Base-by-base conservation (phyloP, 768 basidiomycete genomes). In the Trametes meyenii region DNA sequence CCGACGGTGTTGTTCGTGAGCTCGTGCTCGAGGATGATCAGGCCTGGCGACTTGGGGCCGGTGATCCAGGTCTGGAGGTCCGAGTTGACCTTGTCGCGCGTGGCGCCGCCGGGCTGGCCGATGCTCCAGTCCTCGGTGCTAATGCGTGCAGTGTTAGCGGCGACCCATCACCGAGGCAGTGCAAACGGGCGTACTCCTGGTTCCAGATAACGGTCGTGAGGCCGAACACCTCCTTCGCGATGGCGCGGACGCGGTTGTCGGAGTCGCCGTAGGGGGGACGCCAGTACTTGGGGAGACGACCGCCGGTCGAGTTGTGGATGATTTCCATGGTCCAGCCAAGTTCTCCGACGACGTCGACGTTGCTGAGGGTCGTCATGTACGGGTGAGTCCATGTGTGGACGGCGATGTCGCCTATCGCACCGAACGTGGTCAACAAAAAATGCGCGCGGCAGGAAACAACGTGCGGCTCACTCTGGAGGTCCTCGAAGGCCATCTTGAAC, bases 171-270 rank as follows among this genome's bases (percentile, higher is more conserved):
- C 53, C 50, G n/a, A 13, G 38, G 55, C 5, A 35, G 46, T 10
- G 50, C 39, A 5, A 13, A 23, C 14, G 10, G 8, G 62, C 83
- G 55, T 75, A 92, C 90, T 96, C 95, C 61, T 87, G 83, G 74
- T 96, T 95, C 96, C 96, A 98, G 66, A 92, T 75, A 56, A 96
- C 83, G n/a, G 91, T 89, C 21, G 81, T 80, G 64, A 98, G 73
- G 24, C 91, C 93, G 70, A 97, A 95, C 35, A 95, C 88, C 71
- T 92, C 86, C 70, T 83, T 79, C 24, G 95, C 96, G 68, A 98
- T 92, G 3, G 94, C 87, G 39, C 84, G 79, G 35, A 96, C 91
- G 50, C 96, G 84, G 73, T 82, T 83, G 70, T 98, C 96, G 46
- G 83, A 82, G 72, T 96, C 90, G 36, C 92, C 92, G 70, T 84